A percentile compares a stretch with the other conserved stretches of the same genome.
Conservation (phyloP, 2,329 filamentous ascomycete genomes). For the Exserohilum turcica region DNA sequence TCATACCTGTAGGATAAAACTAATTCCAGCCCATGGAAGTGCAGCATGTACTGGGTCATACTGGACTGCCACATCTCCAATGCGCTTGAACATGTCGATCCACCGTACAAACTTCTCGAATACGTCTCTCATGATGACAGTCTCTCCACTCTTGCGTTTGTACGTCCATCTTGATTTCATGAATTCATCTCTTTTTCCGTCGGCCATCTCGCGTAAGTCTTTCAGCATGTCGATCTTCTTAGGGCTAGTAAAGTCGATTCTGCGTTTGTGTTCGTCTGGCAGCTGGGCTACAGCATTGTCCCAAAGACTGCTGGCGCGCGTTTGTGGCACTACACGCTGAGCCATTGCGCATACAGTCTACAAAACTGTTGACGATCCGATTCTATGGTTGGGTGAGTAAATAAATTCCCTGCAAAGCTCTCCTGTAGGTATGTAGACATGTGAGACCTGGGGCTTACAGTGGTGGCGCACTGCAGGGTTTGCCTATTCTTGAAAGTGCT, state of each 20-base stretch:
- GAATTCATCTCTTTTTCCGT: slow-evolving; percentile 14
- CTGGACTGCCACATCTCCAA: slow-evolving; percentile 39
- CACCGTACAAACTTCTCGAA: slow-evolving; percentile 34
- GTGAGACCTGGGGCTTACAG: too few relatives aligned
- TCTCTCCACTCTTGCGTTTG: slow-evolving; percentile 19
- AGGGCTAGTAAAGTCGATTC: slow-evolving; percentile 20
- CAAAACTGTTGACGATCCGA: too few relatives aligned
- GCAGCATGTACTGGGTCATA: slow-evolving; percentile 42
- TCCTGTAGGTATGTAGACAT: too few relatives aligned
- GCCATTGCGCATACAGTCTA: too few relatives aligned
- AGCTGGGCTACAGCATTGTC: not conserved
- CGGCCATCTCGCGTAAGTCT: slow-evolving; percentile 16
- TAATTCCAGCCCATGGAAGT: slow-evolving; percentile 42
- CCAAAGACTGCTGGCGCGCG: not conserved
- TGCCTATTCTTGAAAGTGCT: too few relatives aligned
- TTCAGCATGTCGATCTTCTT: slow-evolving; percentile 24
- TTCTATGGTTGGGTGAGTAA: too few relatives aligned
- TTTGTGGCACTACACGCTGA: too few relatives aligned
- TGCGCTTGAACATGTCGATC: slow-evolving; percentile 36
- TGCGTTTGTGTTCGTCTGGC: slow-evolving; percentile 17
- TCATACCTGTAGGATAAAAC: slow-evolving; percentile 40
- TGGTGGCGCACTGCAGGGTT: too few relatives aligned
- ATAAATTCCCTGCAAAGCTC: too few relatives aligned
- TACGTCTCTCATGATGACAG: slow-evolving; percentile 36
- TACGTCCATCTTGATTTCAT: slow-evolving; percentile 19